Evolutionary conservation across 2,329 filamentous ascomycete species (phyloP).

Genomic region (Colletotrichum lupini): DNA sequence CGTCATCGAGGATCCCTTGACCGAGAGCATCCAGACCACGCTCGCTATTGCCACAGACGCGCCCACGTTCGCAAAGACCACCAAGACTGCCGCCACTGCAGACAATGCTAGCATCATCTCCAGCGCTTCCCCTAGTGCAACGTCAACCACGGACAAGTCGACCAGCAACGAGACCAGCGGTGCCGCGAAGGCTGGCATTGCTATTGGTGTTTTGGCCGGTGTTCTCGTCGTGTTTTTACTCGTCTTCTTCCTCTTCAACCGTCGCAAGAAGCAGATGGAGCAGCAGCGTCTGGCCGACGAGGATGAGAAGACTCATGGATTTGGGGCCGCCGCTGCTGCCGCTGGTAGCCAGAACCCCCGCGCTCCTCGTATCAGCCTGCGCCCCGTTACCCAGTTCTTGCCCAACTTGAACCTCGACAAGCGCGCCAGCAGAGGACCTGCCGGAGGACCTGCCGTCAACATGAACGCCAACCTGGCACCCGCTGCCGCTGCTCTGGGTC

Average conservation of each 20-base stretch:
- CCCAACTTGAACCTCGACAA: slow-evolving; percentile 70
- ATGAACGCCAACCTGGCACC: slow-evolving; percentile 49
- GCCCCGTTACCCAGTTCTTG: slow-evolving; percentile 86
- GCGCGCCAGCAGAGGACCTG: slow-evolving; percentile 60
- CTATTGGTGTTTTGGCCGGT: slow-evolving; percentile 80
- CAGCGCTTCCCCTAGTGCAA: slow-evolving; percentile 37
- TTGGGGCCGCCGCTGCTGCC: slow-evolving; percentile 43
- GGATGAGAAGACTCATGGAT: slow-evolving; percentile 72
- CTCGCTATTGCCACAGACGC: slow-evolving; percentile 43
- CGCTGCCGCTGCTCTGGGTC: slow-evolving; percentile 44
- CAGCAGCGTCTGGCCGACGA: slow-evolving; percentile 58
- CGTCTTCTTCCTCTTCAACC: slow-evolving; percentile 77
- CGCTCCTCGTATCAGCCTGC: slow-evolving; percentile 86
- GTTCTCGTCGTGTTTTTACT: slow-evolving; percentile 74
- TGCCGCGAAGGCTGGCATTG: slow-evolving; percentile 79
- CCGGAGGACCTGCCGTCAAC: slow-evolving; percentile 49
- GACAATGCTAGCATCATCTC: slow-evolving; percentile 36
- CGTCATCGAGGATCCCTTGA: slow-evolving; percentile 41
- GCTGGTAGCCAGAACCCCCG: slow-evolving; percentile 53
- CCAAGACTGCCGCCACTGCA: slow-evolving; percentile 42
- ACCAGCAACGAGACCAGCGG: slow-evolving; percentile 37
- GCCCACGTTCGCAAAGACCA: slow-evolving; percentile 43
- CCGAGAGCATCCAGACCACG: slow-evolving; percentile 34
- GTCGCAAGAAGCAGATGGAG: slow-evolving; percentile 75
- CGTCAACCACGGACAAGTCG: slow-evolving; percentile 29